Conservation (phyloP, 2,329 filamentous ascomycete species). For the Colletotrichum sp. region DNA sequence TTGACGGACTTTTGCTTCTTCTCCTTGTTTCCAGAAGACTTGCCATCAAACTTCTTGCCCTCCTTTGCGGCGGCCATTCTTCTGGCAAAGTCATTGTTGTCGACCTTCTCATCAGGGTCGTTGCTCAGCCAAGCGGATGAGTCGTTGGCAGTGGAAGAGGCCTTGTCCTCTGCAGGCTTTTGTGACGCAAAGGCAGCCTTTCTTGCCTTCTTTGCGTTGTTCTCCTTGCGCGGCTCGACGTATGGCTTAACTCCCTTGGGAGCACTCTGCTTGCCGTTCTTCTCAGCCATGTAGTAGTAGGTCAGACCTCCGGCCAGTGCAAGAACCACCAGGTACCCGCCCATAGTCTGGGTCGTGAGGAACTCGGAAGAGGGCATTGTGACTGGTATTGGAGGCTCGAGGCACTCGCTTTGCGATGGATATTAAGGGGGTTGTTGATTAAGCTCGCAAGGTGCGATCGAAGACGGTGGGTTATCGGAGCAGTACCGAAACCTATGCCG, state of each 20-base stretch:
- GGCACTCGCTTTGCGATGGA: neutral
- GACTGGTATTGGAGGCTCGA: slow-evolving; percentile 3
- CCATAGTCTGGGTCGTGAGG: slow-evolving; percentile 18
- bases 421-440: slow-evolving; percentile 6
- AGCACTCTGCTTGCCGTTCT: slow-evolving; percentile 30
- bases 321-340: slow-evolving; percentile 21
- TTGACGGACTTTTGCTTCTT: slow-evolving; percentile 73
- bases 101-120: slow-evolving; percentile 61
- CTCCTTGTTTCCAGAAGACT: slow-evolving; percentile 64
- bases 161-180: slow-evolving; percentile 37
- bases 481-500: neutral
- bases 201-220: slow-evolving; percentile 52
- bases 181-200: slow-evolving; percentile 45
- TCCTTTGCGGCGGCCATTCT: slow-evolving; percentile 75
- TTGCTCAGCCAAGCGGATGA: slow-evolving; percentile 33
- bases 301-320: slow-evolving; percentile 17
- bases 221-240: slow-evolving; percentile 41
- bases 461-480: slow-evolving; percentile 4
- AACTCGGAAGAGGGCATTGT: slow-evolving; percentile 25
- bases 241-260: slow-evolving; percentile 32
- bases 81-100: slow-evolving; percentile 78
- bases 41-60: slow-evolving; percentile 64
- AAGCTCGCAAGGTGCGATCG: neutral
- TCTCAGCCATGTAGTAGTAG: slow-evolving; percentile 25
- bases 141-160: slow-evolving; percentile 30